Conservation (phyloP, 164 flowering plant genomes). For the Nelumbo lutea region DNA sequence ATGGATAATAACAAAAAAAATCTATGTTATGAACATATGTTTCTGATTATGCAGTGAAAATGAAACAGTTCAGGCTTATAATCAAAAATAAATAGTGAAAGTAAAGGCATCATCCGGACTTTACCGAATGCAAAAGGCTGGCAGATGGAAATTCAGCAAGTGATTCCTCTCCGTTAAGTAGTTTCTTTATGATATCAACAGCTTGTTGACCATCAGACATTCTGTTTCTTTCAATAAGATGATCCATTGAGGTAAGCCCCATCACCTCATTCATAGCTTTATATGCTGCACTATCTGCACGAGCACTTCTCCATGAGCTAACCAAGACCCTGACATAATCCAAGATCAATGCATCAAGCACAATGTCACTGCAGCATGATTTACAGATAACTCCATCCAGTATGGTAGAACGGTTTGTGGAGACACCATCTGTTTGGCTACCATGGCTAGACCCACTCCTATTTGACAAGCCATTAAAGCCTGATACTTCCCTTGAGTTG, state of each 20-base stretch:
- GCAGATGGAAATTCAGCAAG: slow-evolving; percentile 93
- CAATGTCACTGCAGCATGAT: slow-evolving; percentile 61
- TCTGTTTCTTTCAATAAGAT: slow-evolving; percentile 24
- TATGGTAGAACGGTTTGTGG: slow-evolving; percentile 34
- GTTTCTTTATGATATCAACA: slow-evolving; percentile 26
- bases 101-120: slow-evolving; percentile 4
- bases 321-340: slow-evolving; percentile 76
- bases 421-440: slow-evolving; percentile 40
- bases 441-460: slow-evolving; percentile 60
- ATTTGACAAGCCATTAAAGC: slow-evolving; percentile 34
- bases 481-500: slow-evolving; percentile 41
- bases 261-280: slow-evolving; percentile 56
- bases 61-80: background rate
- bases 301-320: slow-evolving; percentile 58
- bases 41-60: background rate
- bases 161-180: slow-evolving; percentile 71
- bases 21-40: background rate
- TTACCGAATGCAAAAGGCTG: slow-evolving; percentile 80
- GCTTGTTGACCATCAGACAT: slow-evolving; percentile 20
- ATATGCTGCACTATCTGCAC: slow-evolving; percentile 60
- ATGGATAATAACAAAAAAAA: background rate
- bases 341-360: slow-evolving; percentile 76
- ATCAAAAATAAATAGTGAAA: background rate
- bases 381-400: slow-evolving; percentile 70
- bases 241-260: slow-evolving; percentile 31